Conservation (phyloP, 2,329 filamentous ascomycete genomes). For the Trichoderma sp. region DNA sequence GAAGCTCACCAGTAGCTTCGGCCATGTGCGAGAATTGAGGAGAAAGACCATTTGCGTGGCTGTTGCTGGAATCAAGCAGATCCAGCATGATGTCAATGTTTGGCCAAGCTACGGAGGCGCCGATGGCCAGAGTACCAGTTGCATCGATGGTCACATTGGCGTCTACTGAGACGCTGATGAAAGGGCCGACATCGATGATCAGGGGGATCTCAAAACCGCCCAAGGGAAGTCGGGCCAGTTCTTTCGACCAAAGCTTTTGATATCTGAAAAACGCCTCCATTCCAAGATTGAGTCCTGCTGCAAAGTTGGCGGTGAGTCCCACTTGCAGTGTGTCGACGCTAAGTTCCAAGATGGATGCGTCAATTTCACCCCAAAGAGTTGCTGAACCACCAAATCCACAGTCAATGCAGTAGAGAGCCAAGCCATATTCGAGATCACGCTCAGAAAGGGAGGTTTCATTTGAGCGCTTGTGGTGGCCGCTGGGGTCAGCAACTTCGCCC, state of each 20-base stretch:
- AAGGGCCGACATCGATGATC: background rate
- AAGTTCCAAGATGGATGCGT: background rate
- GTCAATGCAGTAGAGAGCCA: background rate
- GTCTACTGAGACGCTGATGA: background rate
- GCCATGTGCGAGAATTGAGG: background rate
- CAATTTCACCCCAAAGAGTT: background rate
- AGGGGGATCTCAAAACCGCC: background rate
- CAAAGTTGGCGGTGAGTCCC: slow-evolving; percentile 23
- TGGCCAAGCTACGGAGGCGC: background rate
- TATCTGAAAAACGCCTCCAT: slow-evolving; percentile 8
- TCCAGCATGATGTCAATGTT: background rate
- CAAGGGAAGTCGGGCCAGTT: background rate
- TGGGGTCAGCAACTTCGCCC: background rate
- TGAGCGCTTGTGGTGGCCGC: background rate
- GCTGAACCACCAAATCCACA: background rate
- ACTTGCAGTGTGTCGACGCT: background rate
- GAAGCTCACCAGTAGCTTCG: background rate
- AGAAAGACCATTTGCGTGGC: background rate
- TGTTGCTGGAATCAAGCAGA: background rate
- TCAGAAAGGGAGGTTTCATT: background rate
- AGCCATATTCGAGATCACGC: background rate
- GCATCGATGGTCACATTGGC: background rate
- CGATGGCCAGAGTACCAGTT: background rate
- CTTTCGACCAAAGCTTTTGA: slow-evolving; percentile 5
- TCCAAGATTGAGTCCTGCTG: slow-evolving; percentile 25